Evolutionary conservation across 2,329 filamentous ascomycete species (phyloP).

Genomic region (Microcyclospora tardicrescens): DNA sequence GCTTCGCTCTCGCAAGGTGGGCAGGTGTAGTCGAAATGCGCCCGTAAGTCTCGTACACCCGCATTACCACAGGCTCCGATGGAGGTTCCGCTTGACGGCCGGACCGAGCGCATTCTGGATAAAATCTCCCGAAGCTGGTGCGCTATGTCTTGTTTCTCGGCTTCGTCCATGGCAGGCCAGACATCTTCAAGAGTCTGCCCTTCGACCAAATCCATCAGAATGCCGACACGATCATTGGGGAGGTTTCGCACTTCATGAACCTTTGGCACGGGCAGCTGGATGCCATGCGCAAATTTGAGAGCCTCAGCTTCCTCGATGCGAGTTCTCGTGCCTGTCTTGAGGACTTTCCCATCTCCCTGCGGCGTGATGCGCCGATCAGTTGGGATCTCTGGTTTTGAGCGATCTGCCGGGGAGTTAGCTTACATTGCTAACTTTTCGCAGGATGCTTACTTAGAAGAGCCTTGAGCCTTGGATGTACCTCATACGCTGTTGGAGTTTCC

Average conservation of each 20-base stretch:
- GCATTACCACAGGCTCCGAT: constrained; percentile 4
- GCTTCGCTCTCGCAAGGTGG: constrained; percentile 7
- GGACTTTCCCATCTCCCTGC: neutral
- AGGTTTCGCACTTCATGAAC: neutral
- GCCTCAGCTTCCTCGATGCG: neutral
- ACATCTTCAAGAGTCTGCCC: constrained; percentile 6
- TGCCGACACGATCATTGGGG: neutral
- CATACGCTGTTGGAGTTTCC: too few relatives aligned
- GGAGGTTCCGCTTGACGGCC: neutral
- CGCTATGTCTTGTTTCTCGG: constrained; percentile 4
- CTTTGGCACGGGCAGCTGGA: neutral
- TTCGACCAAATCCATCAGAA: constrained; percentile 4
- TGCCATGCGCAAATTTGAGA: neutral
- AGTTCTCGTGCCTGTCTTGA: neutral
- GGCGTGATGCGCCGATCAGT: neutral
- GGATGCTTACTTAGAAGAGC: too few relatives aligned
- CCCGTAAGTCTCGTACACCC: constrained; percentile 2
- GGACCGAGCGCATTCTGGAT: constrained; percentile 4
- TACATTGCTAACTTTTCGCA: too few relatives aligned
- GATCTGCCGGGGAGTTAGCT: too few relatives aligned
- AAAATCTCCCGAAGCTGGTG: constrained; percentile 3
- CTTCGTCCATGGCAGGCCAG: constrained; percentile 3
- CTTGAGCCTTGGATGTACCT: too few relatives aligned
- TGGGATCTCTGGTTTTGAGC: too few relatives aligned
- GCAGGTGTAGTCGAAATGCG: constrained; percentile 2